Conservation (phyloP, 2,329 filamentous ascomycete species). For the Acephala macrosclerotiorum region DNA sequence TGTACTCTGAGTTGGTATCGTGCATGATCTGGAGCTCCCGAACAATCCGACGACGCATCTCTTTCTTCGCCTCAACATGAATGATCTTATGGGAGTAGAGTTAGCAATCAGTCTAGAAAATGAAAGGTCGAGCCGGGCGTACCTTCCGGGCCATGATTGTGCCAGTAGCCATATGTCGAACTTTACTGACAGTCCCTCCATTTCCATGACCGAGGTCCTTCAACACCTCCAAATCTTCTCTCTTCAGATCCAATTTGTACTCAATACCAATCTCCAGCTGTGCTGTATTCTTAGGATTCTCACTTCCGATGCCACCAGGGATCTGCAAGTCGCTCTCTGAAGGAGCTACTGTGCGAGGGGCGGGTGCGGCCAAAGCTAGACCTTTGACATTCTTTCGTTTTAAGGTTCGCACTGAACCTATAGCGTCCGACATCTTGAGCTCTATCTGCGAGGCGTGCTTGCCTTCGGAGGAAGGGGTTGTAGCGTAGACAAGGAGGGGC, state of each 20-base stretch:
- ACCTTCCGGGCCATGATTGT: conserved; percentile 99
- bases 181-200: conserved; percentile 97
- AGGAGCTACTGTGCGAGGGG: conserved; percentile 74
- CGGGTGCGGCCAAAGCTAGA: conserved; percentile 82
- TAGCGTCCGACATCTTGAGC: conserved; percentile 58
- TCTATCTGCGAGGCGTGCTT: background rate
- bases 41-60: conserved; percentile 95
- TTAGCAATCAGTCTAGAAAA: conserved; percentile 10
- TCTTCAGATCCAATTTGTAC: conserved; percentile 90
- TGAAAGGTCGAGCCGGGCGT: conserved; percentile 34
- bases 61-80: conserved; percentile 96
- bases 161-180: conserved; percentile 92
- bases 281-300: conserved; percentile 64
- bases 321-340: conserved; percentile 74
- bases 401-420: conserved; percentile 80
- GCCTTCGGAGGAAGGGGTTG: background rate
- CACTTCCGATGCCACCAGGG: conserved; percentile 65
- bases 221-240: conserved; percentile 89
- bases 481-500: background rate
- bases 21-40: conserved; percentile 98
- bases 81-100: conserved; percentile 71
- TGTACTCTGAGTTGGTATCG: conserved; percentile 94
- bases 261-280: conserved; percentile 95
- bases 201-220: conserved; percentile 97
- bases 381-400: conserved; percentile 99